Evolutionary conservation across 139 green algal species (phyloP).

Genomic region (Klebsormidium nitens): DNA sequence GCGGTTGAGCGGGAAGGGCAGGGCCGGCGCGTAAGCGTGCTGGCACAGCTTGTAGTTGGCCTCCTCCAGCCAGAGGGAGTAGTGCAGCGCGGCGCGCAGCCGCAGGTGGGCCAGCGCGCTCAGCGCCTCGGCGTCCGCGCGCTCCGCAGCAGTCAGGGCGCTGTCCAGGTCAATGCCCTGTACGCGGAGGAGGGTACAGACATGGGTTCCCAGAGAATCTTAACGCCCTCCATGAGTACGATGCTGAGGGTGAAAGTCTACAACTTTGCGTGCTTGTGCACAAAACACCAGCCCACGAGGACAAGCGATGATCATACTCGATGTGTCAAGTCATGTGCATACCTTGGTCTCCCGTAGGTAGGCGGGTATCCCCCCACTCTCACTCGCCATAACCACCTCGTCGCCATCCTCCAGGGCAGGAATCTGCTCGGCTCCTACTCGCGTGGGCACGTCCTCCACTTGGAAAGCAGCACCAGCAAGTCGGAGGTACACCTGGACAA

Average conservation of each 20-base stretch:
- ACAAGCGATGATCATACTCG: too few relatives aligned
- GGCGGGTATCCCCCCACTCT: not conserved
- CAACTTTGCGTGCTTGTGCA: too few relatives aligned
- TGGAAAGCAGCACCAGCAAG: too few relatives aligned
- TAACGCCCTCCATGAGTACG: too few relatives aligned
- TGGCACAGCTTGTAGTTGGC: not conserved
- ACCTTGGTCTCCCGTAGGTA: constrained; percentile 9
- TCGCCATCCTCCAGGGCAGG: constrained; percentile 1
- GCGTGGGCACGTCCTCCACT: too few relatives aligned
- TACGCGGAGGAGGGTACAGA: too few relatives aligned
- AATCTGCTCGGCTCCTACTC: constrained; percentile 1
- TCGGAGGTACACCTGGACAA: too few relatives aligned
- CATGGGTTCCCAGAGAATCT: too few relatives aligned
- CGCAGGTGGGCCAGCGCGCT: not conserved
- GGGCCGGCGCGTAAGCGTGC: not conserved
- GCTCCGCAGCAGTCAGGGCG: not conserved
- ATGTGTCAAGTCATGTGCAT: too few relatives aligned
- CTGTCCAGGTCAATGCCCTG: constrained; percentile 3
- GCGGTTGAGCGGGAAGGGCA: constrained; percentile 11
- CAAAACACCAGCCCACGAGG: too few relatives aligned
- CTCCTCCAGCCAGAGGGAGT: constrained; percentile 13
- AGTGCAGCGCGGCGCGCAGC: not conserved
- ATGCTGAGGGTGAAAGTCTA: too few relatives aligned
- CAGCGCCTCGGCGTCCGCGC: constrained; percentile 2
- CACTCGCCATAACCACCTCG: not conserved